phyloP scores from a whole-genome alignment of 495 filamentous ascomycete genomes.

The Saxophila tyrrhenica region DNA sequence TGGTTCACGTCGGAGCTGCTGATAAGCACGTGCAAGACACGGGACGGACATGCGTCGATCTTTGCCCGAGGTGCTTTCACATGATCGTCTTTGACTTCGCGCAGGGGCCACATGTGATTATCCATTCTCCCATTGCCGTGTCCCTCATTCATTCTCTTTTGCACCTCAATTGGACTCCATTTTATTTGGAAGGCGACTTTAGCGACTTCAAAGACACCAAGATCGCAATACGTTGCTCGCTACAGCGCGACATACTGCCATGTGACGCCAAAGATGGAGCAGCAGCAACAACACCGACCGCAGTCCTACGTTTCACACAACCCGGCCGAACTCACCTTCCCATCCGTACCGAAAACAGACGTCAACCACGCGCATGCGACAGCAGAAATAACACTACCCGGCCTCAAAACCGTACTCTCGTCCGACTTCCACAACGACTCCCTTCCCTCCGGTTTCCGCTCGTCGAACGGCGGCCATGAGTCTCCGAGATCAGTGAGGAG shows the following conservation, averaged over 20 bases:
- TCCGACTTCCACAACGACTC: conserved; percentile 7
- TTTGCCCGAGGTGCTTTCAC: too few species aligned
- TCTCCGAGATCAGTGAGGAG: conserved; percentile 5
- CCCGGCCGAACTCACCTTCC: conserved; percentile 21
- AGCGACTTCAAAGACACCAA: neutral
- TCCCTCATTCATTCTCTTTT: neutral
- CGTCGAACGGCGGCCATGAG: neutral
- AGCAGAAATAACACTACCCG: conserved; percentile 17
- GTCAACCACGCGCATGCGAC: conserved; percentile 1
- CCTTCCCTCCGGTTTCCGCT: neutral
- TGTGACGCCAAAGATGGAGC: neutral
- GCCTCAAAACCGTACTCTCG: conserved; percentile 24
- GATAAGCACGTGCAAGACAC: neutral
- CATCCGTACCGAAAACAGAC: conserved; percentile 19
- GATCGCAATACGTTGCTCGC: neutral
- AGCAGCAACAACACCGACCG: conserved; percentile 18
- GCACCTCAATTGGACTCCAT: neutral
- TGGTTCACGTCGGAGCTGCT: too few species aligned
- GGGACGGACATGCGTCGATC: too few species aligned
- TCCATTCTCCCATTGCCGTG: neutral
- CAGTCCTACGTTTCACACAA: conserved; percentile 26
- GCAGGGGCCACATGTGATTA: neutral
- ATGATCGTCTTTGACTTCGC: neutral
- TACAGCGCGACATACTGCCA: neutral
- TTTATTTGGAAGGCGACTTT: neutral